Conservation (phyloP, 2,329 filamentous ascomycete species). For the Stromatinia cepivora region DNA sequence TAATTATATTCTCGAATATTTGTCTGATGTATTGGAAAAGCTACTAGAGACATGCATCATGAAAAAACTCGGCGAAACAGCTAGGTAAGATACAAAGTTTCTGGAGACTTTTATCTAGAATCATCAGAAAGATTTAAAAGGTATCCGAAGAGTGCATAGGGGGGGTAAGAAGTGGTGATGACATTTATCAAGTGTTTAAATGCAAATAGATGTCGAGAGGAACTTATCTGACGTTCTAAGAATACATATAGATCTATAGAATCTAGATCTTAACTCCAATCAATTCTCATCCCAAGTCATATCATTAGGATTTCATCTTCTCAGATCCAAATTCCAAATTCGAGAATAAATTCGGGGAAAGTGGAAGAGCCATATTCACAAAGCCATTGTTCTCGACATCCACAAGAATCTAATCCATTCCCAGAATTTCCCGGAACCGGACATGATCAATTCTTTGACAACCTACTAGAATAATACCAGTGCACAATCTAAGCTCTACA, state of each 20-base stretch:
- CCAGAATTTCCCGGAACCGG: not conserved
- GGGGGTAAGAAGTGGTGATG: too few relatives aligned
- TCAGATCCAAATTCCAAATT: not conserved
- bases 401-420: not conserved
- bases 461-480: not conserved
- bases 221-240: too few relatives aligned
- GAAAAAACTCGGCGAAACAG: too few relatives aligned
- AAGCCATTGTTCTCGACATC: not conserved
- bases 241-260: too few relatives aligned
- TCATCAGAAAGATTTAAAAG: too few relatives aligned
- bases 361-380: not conserved
- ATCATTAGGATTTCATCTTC: too few relatives aligned
- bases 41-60: not conserved
- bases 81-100: too few relatives aligned
- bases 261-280: too few relatives aligned
- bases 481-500: not conserved
- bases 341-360: not conserved
- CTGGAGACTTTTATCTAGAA: too few relatives aligned
- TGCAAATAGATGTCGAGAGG: too few relatives aligned
- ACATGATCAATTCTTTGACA: slow-evolving; percentile 8
- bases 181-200: too few relatives aligned
- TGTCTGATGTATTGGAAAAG: not conserved
- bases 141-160: too few relatives aligned
- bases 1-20: not conserved
- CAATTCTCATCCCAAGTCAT: not conserved